Evolutionary conservation across 2,329 filamentous ascomycete species (phyloP), one percentile per base, ranked within the genome.

Genomic region (Ciborinia camelliae): DNA sequence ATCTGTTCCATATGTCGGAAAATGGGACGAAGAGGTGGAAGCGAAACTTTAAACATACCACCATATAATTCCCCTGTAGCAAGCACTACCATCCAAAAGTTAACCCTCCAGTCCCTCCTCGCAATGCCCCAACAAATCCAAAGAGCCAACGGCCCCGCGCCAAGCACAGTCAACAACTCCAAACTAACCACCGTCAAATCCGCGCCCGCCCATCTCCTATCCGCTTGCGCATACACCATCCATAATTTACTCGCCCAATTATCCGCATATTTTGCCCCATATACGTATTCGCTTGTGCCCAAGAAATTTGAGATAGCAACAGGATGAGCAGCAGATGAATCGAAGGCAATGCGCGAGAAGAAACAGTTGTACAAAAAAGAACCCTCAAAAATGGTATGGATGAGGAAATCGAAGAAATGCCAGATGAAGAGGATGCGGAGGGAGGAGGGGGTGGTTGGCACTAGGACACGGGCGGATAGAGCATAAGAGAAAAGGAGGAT

Each of bases 341-440:
- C 66, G 60, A 71, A 73, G 32, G 90, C 82, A 6, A 53, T 39
- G 12, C 69, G 86, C 70, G 83, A 83, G 82, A 92, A 94, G 83
- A 98, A 96, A 81, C 91, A 96, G 79, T 96, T 91, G 82, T 92
- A 97, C 30, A 97, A 86, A 78, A 92, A 98, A 73, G 87, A 89
- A 62, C 92, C 93, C 79, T 98, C 94, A 75, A 98, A 90, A 76
- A 92, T 81, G 77, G 96, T 86, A 80, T 99, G 95, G 73, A 93
- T 94, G 51, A 97, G 84, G 39, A 91, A 91, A 77, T 97, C 93
- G 79, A 96, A 96, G 45, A 91, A 84, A 80, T 97, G 93, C 94
- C 94, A 97, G 78, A 96, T 85, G 82, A 97, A 97, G 69, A 97
- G 87, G 75, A 90, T 80, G 67, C 92, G 91, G 64, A 83, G 82